phyloP scores from a whole-genome alignment of 2,329 filamentous ascomycete genomes.

The Phyllosticta citribraziliensis region DNA sequence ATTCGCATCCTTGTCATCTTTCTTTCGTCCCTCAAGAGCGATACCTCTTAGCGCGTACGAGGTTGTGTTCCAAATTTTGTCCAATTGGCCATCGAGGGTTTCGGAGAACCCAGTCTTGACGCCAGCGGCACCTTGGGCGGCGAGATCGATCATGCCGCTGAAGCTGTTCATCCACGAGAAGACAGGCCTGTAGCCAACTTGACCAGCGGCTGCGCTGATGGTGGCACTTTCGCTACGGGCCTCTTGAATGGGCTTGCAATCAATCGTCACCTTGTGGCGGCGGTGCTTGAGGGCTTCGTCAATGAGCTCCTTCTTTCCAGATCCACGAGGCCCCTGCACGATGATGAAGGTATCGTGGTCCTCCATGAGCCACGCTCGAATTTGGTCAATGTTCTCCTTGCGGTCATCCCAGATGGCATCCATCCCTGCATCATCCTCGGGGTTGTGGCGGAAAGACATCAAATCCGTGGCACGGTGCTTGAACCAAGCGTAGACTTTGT shows the following conservation, averaged over 20 bases:
- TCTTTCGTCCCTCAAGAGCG: slow-evolving; percentile 58
- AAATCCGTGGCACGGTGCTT: slow-evolving; percentile 60
- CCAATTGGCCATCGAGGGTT: slow-evolving; percentile 78
- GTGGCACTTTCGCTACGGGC: slow-evolving; percentile 79
- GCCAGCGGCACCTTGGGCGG: slow-evolving; percentile 85
- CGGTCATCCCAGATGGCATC: slow-evolving; percentile 82
- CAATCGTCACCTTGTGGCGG: slow-evolving; percentile 71
- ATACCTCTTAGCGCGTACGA: slow-evolving; percentile 69
- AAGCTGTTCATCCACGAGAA: slow-evolving; percentile 97
- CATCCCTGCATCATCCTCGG: slow-evolving; percentile 57
- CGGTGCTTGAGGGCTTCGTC: slow-evolving; percentile 71
- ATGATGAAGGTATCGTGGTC: slow-evolving; percentile 88
- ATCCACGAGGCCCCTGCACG: slow-evolving; percentile 82
- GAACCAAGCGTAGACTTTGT: slow-evolving; percentile 69
- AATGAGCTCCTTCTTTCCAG: slow-evolving; percentile 81
- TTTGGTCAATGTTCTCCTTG: slow-evolving; percentile 68
- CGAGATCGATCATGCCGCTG: slow-evolving; percentile 83
- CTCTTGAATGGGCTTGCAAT: slow-evolving; percentile 90
- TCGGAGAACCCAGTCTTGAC: slow-evolving; percentile 93
- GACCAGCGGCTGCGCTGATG: slow-evolving; percentile 67
- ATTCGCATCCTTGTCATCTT: slow-evolving; percentile 61
- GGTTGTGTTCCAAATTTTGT: slow-evolving; percentile 81
- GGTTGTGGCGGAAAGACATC: slow-evolving; percentile 48
- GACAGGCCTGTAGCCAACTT: slow-evolving; percentile 84
- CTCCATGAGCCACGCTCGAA: slow-evolving; percentile 79